Evolutionary conservation across 352 stramenopile species (phyloP).

Genomic region (Phytophthora parvispora): DNA sequence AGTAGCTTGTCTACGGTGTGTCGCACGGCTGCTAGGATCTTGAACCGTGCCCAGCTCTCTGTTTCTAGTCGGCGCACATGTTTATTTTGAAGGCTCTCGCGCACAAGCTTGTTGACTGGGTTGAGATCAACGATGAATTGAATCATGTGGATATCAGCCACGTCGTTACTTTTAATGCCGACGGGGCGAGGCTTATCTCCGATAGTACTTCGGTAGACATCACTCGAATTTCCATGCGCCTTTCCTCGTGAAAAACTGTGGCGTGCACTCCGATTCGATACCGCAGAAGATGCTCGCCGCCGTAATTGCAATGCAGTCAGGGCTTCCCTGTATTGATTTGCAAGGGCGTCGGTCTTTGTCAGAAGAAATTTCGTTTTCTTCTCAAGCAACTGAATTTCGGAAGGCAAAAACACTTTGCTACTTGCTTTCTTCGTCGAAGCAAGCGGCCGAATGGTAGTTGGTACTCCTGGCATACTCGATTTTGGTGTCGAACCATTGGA

Average conservation of each 20-base stretch:
- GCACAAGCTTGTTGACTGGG: constrained; percentile 66
- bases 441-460: background rate
- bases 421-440: constrained; percentile 2
- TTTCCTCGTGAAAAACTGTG: constrained; percentile 23
- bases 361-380: constrained; percentile 74
- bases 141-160: constrained; percentile 25
- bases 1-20: constrained; percentile 44
- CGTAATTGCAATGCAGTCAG: constrained; percentile 13
- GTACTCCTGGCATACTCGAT: background rate
- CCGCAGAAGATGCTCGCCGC: constrained; percentile 2
- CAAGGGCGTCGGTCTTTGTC: constrained; percentile 46
- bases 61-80: constrained; percentile 48
- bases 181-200: background rate
- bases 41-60: constrained; percentile 67
- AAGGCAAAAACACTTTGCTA: constrained; percentile 29
- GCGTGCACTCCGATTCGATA: constrained; percentile 20
- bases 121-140: constrained; percentile 73
- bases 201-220: constrained; percentile 6
- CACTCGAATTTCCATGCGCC: background rate
- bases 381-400: constrained; percentile 56
- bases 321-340: constrained; percentile 32
- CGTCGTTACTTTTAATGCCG: background rate
- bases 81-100: constrained; percentile 40
- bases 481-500: background rate
- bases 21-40: constrained; percentile 47